Percentiles rank a stretch among this genome's conserved stretches.
These are phyloP conservation scores for Carex pumila DNA, from an alignment of 176 grass and related monocot species.

Conservation along the genomic window DNA sequence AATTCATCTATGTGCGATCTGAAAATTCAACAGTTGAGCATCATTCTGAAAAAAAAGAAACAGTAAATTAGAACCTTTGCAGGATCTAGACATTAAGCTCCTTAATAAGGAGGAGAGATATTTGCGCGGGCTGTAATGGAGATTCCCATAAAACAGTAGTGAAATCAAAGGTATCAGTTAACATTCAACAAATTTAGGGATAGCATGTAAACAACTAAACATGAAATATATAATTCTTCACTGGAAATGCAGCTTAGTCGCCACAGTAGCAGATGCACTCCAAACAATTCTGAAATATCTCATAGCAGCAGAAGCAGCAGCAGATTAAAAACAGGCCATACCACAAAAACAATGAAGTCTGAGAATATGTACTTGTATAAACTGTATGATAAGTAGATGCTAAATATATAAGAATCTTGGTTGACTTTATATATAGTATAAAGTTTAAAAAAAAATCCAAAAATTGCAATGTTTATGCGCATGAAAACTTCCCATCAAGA, in stretches of 20 bases:
- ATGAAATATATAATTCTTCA: neutral
- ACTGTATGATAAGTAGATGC: neutral
- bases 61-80: too few species aligned
- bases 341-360: neutral
- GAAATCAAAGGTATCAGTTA: neutral
- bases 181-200: neutral
- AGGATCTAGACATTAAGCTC: too few species aligned
- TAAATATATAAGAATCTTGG: neutral
- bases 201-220: neutral
- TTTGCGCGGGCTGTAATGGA: neutral
- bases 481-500: too few species aligned
- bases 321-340: constrained; percentile 49
- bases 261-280: constrained; percentile 38
- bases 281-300: too few species aligned
- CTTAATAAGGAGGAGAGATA: too few species aligned
- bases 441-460: too few species aligned
- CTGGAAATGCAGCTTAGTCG: constrained; percentile 32
- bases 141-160: neutral
- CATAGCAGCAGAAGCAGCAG: constrained; percentile 25
- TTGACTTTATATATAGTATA: too few species aligned
- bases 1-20: too few species aligned
- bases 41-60: too few species aligned
- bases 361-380: neutral
- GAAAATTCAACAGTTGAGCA: too few species aligned
- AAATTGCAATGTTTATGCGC: too few species aligned